Evolutionary conservation across 2,329 filamentous ascomycete species (phyloP).

Genomic region (Pseudocercospora crystallina): DNA sequence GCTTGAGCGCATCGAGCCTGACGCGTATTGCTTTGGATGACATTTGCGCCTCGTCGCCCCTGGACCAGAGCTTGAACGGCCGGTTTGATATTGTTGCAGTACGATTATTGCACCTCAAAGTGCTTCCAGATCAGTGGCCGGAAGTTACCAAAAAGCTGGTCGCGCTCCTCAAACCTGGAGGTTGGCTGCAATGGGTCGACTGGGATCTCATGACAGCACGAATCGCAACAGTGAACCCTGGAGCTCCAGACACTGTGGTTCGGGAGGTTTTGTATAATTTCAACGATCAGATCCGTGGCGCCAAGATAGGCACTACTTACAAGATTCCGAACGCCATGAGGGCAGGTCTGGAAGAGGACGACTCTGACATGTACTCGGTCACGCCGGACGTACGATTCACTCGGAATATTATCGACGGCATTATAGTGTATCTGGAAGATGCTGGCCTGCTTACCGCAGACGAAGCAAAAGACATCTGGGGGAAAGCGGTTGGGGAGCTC

Average conservation of each 20-base stretch:
- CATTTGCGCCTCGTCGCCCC: neutral
- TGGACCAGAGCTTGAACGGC: slow-evolving; percentile 1
- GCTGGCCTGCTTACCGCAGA: slow-evolving; percentile 4
- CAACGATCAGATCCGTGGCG: slow-evolving; percentile 12
- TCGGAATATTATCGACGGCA: slow-evolving; percentile 11
- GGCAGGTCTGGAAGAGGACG: slow-evolving; percentile 10
- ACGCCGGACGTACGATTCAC: slow-evolving; percentile 19
- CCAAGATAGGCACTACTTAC: slow-evolving; percentile 19
- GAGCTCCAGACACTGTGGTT: slow-evolving; percentile 14
- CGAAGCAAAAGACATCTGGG: slow-evolving; percentile 3
- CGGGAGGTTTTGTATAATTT: slow-evolving; percentile 15
- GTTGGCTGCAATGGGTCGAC: slow-evolving; percentile 23
- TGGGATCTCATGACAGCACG: slow-evolving; percentile 21
- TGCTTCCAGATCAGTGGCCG: slow-evolving; percentile 16
- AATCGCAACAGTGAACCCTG: slow-evolving; percentile 21
- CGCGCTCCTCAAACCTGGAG: slow-evolving; percentile 20
- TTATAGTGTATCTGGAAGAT: slow-evolving; percentile 8
- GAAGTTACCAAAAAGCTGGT: slow-evolving; percentile 12
- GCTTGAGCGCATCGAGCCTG: too few species aligned
- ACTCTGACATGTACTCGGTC: slow-evolving; percentile 22
- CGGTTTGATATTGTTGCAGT: slow-evolving; percentile 22
- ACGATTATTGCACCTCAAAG: slow-evolving; percentile 11
- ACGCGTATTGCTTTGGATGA: neutral
- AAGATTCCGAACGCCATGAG: slow-evolving; percentile 15
- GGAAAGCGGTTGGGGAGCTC: slow-evolving; percentile 16